Evolutionary conservation across 2,329 filamentous ascomycete genomes (phyloP).

Genomic region (Penicillium sp.): DNA sequence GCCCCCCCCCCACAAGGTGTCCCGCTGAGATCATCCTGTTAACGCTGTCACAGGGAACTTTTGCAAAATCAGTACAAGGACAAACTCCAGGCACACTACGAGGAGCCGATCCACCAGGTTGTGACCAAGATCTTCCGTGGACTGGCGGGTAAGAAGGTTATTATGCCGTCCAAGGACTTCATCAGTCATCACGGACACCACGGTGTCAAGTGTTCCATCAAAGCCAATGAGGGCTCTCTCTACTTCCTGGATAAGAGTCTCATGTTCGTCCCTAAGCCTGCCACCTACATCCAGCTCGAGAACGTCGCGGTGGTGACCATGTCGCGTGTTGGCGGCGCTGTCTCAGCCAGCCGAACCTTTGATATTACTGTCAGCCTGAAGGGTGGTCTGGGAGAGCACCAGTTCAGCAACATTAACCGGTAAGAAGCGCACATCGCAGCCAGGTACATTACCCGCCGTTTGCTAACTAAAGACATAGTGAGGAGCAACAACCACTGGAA

Average conservation of each 20-base stretch:
- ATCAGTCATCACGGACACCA: conserved; percentile 88
- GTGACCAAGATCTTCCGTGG: conserved; percentile 95
- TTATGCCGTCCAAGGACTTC: conserved; percentile 92
- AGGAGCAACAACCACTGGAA: conserved; percentile 96
- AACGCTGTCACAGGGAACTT: conserved; percentile 57
- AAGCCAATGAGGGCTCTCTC: conserved; percentile 95
- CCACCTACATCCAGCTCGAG: conserved; percentile 95
- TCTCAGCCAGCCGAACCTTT: conserved; percentile 92
- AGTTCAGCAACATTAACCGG: conserved; percentile 99
- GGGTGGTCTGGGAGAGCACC: conserved; percentile 79
- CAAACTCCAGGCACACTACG: conserved; percentile 85
- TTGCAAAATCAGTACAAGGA: conserved; percentile 85
- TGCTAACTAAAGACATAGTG: conserved; percentile 49
- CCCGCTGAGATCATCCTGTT: conserved; percentile 3
- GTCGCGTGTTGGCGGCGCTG: conserved; percentile 89
- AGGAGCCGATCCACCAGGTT: conserved; percentile 89
- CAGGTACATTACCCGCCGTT: not conserved
- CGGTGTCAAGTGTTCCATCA: conserved; percentile 99
- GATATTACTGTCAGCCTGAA: conserved; percentile 95
- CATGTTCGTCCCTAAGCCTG: conserved; percentile 98
- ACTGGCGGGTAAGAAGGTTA: conserved; percentile 91
- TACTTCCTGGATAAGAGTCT: conserved; percentile 98
- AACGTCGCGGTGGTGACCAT: conserved; percentile 90
- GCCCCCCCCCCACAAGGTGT: not conserved
- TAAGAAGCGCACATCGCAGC: conserved; percentile 31